Conservation (phyloP, 1,139 yeast genomes). For the Pichia sp. region DNA sequence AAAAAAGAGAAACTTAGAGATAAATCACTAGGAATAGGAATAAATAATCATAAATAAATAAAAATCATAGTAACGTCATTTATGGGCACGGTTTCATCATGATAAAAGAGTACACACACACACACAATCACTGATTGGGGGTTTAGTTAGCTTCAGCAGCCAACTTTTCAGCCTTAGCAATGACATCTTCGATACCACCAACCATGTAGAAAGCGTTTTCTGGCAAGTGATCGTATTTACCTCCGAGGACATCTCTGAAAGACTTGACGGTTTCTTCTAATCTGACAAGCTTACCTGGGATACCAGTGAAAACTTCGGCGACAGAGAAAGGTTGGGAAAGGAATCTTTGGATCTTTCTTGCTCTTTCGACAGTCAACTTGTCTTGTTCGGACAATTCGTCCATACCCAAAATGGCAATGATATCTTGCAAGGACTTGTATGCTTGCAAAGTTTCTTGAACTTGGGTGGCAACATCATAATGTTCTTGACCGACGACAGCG, state of each 20-base stretch:
- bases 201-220: conserved; percentile 99
- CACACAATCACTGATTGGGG: conserved; percentile 17
- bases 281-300: conserved; percentile 95
- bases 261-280: conserved; percentile 91
- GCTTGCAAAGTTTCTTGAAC: conserved; percentile 99
- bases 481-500: conserved; percentile 97
- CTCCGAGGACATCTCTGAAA: conserved; percentile 95
- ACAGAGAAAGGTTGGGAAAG: conserved; percentile 99
- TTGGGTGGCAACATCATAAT: conserved; percentile 87
- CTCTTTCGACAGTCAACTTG: conserved; percentile 99
- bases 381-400: conserved; percentile 98
- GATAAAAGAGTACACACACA: conserved; percentile 9
- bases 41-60: conserved; percentile 21
- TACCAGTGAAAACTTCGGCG: conserved; percentile 99
- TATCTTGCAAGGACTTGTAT: conserved; percentile 99
- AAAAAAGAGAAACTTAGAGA: conserved; percentile 19
- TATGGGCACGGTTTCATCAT: conserved; percentile 9
- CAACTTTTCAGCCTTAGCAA: conserved; percentile 97
- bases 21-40: conserved; percentile 22
- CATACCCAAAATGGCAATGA: conserved; percentile 99
- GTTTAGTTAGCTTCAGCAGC: conserved; percentile 84
- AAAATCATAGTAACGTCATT: conserved; percentile 21
- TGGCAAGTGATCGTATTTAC: conserved; percentile 98
- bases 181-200: conserved; percentile 98
- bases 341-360: conserved; percentile 99